Evolutionary conservation across 345 rosid genomes (phyloP), one percentile per base, ranked within the genome.

Genomic region (Camelina neglecta): DNA sequence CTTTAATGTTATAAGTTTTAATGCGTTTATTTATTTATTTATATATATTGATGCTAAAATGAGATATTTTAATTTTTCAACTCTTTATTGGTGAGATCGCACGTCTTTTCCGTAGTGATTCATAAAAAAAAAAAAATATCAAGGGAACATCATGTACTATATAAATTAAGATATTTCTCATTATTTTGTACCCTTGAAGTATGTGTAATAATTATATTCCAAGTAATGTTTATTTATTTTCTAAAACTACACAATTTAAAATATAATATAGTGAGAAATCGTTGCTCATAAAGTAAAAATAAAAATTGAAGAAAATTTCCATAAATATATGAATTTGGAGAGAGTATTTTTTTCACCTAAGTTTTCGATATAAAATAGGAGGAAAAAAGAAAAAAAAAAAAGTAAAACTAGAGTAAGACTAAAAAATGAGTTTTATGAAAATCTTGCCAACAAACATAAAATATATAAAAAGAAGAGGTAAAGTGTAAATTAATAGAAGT

Each of bases 21-120:
- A 56, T 56, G 18, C 29, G 21, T 73, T 2, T 13, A 3, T 38
- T 26, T 12, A 1, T 33, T 20, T 39, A 2, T 18, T 7, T 36
- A 36, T 26, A 26, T 36, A 36, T 36, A 39, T 39, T 39, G 0
- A 10, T 38, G 23, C 35, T 2, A 51, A 12, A 20, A 23, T 35
- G 4, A 38, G 51, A 67, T 67, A 68, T 31, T 75, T 50, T 53
- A 2, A 10, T 48, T 60, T 60, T 18, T 67, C 39, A 60, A 67
- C 24, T 65, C 56, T 31, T 68, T 75, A 42, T 60, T 50, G 57
- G 69, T 60, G 68, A 50, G 39, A 60, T 68, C 64, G 50, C 74
- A 75, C 74, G 74, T 75, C 79, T 75, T 68, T 68, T 61, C 48
- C 2, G 7, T 29, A 60, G 47, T 75, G 62, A 75, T 67, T 26